These are phyloP conservation scores for Nicotiana benthamiana DNA, from an alignment of 257 asterid genomes.

Conservation along the genomic window DNA sequence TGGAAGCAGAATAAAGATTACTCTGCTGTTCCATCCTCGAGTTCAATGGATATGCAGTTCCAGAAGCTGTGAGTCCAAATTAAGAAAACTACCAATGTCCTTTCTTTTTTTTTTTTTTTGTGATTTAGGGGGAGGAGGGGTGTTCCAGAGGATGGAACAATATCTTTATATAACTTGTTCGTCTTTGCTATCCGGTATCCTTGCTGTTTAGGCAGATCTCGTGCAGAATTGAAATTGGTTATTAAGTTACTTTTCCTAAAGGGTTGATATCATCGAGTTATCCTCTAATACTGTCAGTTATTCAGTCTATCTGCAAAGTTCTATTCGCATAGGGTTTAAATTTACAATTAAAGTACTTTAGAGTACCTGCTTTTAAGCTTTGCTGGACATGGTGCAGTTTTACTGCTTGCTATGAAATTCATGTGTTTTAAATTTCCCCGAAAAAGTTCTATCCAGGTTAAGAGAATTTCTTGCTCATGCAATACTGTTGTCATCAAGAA, in stretches of 20 bases:
- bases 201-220: neutral
- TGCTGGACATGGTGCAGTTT: neutral
- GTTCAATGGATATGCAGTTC: slow-evolving; percentile 48
- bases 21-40: slow-evolving; percentile 41
- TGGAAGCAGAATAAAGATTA: slow-evolving; percentile 36
- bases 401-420: neutral
- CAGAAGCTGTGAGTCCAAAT: slow-evolving; percentile 57
- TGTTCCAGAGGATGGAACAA: neutral
- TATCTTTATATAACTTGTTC: neutral
- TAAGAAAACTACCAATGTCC: neutral
- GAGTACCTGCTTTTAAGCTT: neutral
- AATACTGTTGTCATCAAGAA: neutral
- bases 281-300: neutral
- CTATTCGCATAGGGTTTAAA: neutral
- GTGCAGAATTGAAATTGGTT: neutral
- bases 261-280: neutral
- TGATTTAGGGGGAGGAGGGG: neutral
- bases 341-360: neutral
- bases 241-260: neutral
- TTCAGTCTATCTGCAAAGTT: neutral
- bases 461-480: neutral
- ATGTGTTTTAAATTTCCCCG: neutral
- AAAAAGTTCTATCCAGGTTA: neutral
- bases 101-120: too few species aligned
- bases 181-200: neutral